Evolutionary conservation across 1,284 basidiomycete species (phyloP), one percentile per base, ranked within the genome.

Genomic region (Sparassis latifolia): DNA sequence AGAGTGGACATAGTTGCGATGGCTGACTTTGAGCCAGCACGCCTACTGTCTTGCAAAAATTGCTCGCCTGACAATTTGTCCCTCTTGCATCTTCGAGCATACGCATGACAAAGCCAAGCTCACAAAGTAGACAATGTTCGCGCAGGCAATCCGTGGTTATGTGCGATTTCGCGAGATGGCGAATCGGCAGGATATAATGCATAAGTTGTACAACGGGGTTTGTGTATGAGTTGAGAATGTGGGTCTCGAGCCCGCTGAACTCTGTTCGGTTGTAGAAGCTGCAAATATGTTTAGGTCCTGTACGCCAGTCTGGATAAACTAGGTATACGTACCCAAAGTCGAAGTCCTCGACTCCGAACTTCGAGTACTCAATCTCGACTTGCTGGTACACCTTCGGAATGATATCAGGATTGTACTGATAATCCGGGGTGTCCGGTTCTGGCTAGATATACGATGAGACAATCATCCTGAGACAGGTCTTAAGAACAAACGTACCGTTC

Each of bases 261-360:
- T 78, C 67, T 0, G 97, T 98, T 62, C 82, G 84, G 68, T 97
- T 97, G 70, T 93, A 97, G 65, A 92, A 97, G 1, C 92, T 94
- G 52, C 7, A 40, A 47, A 45, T 42, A 55, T 5, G 27, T n/a
- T 33, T 32, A 40, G 2, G 1, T 46, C 33, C 29, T 52, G 12
- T 49, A 42, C 42, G 40, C 49, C 5, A 29, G 39, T 29, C 47
- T 4, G 28, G 20, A 41, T 6, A 40, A 9, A 10, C 4, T 27
- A 28, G 27, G 7, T n/a, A 12, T 2, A 49, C 51, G n/a, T 62
- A 92, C 90, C 80, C 95, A 64, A 99, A 99, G 67, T 99, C 97
- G 63, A 99, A 99, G 69, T 99, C 96, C 66, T 96, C 96, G 30
- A 98, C 91, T n/a, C 96, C 96, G 60, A 99, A 99, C 61, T 93